Percentiles rank a stretch among this genome's conserved stretches.
Conservation (phyloP, 1,139 yeast species). For the Waltiozyma sp. region DNA sequence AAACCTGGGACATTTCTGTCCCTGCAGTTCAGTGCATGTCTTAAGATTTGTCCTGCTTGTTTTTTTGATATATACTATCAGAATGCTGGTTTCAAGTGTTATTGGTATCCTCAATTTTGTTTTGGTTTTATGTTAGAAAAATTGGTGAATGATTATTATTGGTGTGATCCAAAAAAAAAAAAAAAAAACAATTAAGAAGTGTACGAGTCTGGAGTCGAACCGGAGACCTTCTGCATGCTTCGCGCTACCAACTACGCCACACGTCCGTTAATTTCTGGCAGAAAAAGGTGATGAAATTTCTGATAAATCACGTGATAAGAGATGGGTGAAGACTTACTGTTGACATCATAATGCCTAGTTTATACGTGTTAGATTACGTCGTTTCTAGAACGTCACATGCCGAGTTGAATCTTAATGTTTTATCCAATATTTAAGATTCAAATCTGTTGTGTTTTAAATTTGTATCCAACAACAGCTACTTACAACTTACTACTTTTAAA, state of each 20-base stretch:
- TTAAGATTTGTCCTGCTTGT: too few relatives aligned
- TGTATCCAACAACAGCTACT: background rate
- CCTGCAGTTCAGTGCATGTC: too few relatives aligned
- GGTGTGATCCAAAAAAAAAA: conserved; percentile 13
- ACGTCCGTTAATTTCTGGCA: conserved; percentile 40
- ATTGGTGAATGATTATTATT: too few relatives aligned
- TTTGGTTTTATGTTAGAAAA: too few relatives aligned
- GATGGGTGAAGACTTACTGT: background rate
- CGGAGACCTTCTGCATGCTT: conserved; percentile 86
- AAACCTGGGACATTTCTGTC: too few relatives aligned
- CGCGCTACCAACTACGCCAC: conserved; percentile 94
- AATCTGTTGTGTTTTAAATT: background rate
- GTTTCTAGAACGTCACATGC: too few relatives aligned
- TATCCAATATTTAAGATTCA: background rate
- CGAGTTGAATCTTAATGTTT: too few relatives aligned
- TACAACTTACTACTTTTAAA: background rate
- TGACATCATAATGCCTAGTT: background rate
- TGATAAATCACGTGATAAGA: background rate
- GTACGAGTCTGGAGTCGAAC: conserved; percentile 90
- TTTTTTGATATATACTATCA: too few relatives aligned
- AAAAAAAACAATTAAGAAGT: conserved; percentile 12
- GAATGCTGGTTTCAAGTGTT: too few relatives aligned
- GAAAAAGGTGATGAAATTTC: background rate
- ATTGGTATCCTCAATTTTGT: too few relatives aligned
- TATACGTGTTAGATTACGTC: too few relatives aligned